Percentiles rank a stretch among this genome's conserved stretches.
These are phyloP conservation scores for Eucalyptus albens DNA, from an alignment of 345 rosid species.

Conservation along the genomic window DNA sequence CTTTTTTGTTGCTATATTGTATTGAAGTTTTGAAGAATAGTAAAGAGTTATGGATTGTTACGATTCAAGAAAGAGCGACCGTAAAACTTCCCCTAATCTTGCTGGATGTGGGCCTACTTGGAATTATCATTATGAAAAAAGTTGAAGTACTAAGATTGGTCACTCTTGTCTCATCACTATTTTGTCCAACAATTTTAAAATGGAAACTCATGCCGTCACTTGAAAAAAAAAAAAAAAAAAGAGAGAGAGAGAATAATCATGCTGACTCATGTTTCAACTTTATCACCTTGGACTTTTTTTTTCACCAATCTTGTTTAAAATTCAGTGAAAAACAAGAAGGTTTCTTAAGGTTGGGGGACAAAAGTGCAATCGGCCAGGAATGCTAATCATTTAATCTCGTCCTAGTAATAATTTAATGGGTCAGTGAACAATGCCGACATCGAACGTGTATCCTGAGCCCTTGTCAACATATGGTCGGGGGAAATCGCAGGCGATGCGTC, in stretches of 20 bases:
- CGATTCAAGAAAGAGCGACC: accelerated
- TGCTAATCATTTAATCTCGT: neutral
- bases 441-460: neutral
- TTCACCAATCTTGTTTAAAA: neutral
- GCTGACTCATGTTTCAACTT: neutral
- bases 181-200: neutral
- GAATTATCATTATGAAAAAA: neutral
- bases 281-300: neutral
- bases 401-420: neutral
- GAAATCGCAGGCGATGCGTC: neutral
- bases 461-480: neutral
- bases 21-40: neutral
- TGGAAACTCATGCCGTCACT: neutral
- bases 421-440: neutral
- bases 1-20: neutral
- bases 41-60: neutral
- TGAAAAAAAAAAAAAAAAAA: neutral
- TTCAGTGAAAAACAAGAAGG: neutral
- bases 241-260: neutral
- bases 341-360: neutral
- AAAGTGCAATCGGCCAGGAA: neutral
- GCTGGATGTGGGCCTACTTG: neutral
- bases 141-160: neutral
- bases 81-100: neutral
- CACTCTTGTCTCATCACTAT: neutral